phyloP scores from a whole-genome alignment of 2,329 filamentous ascomycete species.

The Teratosphaeria pseudoeucalypti region DNA sequence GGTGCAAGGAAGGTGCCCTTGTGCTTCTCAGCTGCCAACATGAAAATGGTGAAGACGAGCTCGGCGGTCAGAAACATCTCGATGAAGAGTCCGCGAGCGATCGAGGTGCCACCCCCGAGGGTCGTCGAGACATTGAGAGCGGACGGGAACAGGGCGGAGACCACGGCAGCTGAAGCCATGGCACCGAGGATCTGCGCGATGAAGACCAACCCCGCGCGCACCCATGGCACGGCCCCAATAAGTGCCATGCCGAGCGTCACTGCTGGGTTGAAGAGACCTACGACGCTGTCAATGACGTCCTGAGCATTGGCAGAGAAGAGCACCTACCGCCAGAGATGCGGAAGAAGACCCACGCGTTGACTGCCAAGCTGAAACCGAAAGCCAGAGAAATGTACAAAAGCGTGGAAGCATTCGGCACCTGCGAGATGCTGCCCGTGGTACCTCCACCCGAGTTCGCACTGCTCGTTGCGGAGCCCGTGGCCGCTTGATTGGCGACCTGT shows the following conservation, averaged over 20 bases:
- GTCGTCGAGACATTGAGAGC: constrained; percentile 36
- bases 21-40: constrained; percentile 34
- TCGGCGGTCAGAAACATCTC: constrained; percentile 42
- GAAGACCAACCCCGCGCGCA: constrained; percentile 33
- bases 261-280: constrained; percentile 28
- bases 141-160: constrained; percentile 35
- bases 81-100: constrained; percentile 38
- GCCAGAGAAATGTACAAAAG: constrained; percentile 31
- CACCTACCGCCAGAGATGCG: constrained; percentile 29
- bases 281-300: background rate
- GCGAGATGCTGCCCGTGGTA: constrained; percentile 11
- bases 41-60: constrained; percentile 40
- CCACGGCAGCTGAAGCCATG: constrained; percentile 36
- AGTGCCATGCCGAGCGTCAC: constrained; percentile 40
- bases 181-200: constrained; percentile 36
- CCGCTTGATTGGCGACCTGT: constrained; percentile 30
- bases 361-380: constrained; percentile 35
- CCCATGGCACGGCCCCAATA: constrained; percentile 38
- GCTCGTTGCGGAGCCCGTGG: constrained; percentile 8
- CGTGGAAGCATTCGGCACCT: constrained; percentile 25
- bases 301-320: background rate
- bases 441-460: constrained; percentile 3
- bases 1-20: constrained; percentile 32
- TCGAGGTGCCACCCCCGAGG: constrained; percentile 32
- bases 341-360: constrained; percentile 38